These are phyloP conservation scores for Mycena metata DNA, from an alignment of 768 basidiomycete species.

Conservation along the genomic window DNA sequence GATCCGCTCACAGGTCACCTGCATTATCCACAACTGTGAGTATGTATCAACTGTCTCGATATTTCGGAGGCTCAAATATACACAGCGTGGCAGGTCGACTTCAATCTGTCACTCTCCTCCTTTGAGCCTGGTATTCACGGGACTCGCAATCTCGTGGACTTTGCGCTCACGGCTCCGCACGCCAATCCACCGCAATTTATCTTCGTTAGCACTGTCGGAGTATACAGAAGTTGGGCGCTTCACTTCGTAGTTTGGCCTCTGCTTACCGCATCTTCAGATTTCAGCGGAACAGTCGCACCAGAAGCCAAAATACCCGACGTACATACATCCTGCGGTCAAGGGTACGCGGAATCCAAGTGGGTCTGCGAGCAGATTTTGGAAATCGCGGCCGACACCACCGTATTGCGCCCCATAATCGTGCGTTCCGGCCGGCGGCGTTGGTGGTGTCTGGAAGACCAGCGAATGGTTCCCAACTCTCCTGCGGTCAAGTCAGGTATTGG, in stretches of 20 bases:
- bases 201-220: neutral
- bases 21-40: slow-evolving; percentile 3
- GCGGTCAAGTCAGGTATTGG: slow-evolving; percentile 42
- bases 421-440: slow-evolving; percentile 55
- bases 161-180: neutral
- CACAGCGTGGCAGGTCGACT: slow-evolving; percentile 5
- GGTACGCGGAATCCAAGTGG: slow-evolving; percentile 60
- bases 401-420: slow-evolving; percentile 48
- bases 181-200: neutral
- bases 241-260: too few relatives aligned
- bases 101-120: neutral
- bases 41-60: neutral
- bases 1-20: neutral
- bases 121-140: neutral
- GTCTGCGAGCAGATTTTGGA: slow-evolving; percentile 55
- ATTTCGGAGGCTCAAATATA: too few relatives aligned
- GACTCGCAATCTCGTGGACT: neutral
- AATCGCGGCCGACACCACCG: slow-evolving; percentile 43
- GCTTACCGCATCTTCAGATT: slow-evolving; percentile 40
- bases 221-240: neutral
- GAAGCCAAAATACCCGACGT: slow-evolving; percentile 43
- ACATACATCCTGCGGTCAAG: slow-evolving; percentile 45
- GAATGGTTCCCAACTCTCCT: slow-evolving; percentile 59
- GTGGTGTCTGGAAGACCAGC: slow-evolving; percentile 54
- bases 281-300: neutral